These are phyloP conservation scores for Grigorovia yakushimaensis DNA, from an alignment of 805 yeast species.

Conservation along the genomic window DNA sequence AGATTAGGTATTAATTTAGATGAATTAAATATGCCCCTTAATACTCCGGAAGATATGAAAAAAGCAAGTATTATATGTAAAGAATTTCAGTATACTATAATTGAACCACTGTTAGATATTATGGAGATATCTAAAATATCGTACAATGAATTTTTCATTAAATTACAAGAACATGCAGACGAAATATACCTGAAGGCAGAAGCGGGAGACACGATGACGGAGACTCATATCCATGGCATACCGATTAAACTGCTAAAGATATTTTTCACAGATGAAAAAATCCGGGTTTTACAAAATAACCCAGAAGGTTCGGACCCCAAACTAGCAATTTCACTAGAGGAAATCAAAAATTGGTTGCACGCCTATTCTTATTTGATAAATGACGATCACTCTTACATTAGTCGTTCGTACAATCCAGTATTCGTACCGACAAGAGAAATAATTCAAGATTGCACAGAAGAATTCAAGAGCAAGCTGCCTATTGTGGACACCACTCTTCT, in stretches of 20 bases:
- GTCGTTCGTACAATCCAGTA: constrained; percentile 47
- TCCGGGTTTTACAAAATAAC: neutral
- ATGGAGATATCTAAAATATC: constrained; percentile 57
- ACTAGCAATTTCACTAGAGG: constrained; percentile 33
- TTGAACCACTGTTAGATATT: constrained; percentile 53
- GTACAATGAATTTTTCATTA: constrained; percentile 68
- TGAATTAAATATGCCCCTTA: constrained; percentile 6
- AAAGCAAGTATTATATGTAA: constrained; percentile 6
- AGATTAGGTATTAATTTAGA: constrained; percentile 55
- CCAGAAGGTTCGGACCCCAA: constrained; percentile 12
- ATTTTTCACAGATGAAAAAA: too few relatives aligned
- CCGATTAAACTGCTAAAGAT: too few relatives aligned
- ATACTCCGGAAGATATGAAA: too few relatives aligned
- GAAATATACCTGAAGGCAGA: constrained; percentile 18
- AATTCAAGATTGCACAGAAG: constrained; percentile 66
- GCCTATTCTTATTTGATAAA: neutral
- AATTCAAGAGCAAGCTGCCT: constrained; percentile 36
- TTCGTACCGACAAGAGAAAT: constrained; percentile 84
- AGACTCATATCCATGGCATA: too few relatives aligned
- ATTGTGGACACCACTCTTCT: too few relatives aligned
- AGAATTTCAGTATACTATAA: constrained; percentile 27
- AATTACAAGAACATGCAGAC: constrained; percentile 42
- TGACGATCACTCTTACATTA: too few relatives aligned
- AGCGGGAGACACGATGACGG: too few relatives aligned
- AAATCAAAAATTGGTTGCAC: constrained; percentile 43